Conservation (phyloP, 192 early-diverging fungal species). For the Lobosporangium transversale region DNA sequence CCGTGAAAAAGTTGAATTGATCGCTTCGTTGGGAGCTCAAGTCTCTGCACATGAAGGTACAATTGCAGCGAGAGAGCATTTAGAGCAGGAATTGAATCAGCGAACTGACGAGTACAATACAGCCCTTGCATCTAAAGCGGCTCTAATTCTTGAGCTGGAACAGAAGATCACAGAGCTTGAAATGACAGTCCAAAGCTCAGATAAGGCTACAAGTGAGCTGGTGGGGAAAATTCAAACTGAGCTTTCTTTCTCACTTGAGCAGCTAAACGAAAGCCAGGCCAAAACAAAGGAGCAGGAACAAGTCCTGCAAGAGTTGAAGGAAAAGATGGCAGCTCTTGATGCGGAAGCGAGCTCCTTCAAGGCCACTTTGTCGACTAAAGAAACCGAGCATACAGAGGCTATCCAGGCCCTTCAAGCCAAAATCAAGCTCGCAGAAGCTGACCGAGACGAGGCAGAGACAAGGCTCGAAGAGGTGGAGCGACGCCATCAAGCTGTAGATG, state of each 20-base stretch:
- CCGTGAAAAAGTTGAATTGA: constrained; percentile 20
- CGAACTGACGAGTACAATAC: neutral
- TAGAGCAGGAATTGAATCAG: constrained; percentile 26
- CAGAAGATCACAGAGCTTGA: constrained; percentile 15
- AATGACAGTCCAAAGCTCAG: neutral
- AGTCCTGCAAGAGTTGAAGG: neutral
- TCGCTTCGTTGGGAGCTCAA: constrained; percentile 15
- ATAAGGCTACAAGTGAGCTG: neutral
- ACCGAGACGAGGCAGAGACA: constrained; percentile 44
- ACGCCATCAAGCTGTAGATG: constrained; percentile 23
- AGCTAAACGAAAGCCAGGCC: constrained; percentile 18
- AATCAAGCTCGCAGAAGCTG: constrained; percentile 40
- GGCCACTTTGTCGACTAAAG: constrained; percentile 6
- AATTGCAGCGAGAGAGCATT: constrained; percentile 3
- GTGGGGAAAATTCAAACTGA: constrained; percentile 21
- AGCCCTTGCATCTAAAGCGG: constrained; percentile 10
- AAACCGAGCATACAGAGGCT: constrained; percentile 13
- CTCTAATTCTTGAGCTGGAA: constrained; percentile 26
- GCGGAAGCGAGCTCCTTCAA: neutral
- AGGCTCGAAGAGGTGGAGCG: constrained; percentile 31
- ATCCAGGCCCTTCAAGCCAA: constrained; percentile 20
- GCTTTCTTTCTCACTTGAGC: constrained; percentile 11
- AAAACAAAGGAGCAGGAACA: constrained; percentile 25
- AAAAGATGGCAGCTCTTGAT: constrained; percentile 10
- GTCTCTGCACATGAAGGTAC: constrained; percentile 16